Base-by-base conservation (phyloP, 768 basidiomycete genomes). In the Ramaria sp. region DNA sequence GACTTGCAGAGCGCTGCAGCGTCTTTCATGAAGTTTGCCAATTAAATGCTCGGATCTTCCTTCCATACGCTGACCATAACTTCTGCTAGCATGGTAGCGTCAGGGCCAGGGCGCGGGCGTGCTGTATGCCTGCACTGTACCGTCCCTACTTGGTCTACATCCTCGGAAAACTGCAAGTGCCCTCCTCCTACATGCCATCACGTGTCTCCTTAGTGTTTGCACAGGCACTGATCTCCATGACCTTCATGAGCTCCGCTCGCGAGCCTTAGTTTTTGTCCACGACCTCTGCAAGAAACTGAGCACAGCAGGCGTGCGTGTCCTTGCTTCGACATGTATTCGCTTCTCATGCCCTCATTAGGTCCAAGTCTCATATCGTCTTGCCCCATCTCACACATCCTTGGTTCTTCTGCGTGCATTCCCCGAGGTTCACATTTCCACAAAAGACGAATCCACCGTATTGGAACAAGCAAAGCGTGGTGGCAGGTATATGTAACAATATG, bases 161-260 rank as follows among this genome's bases (percentile, higher is more conserved):
- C 77, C 36, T 75, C 76, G 5, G 75, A 79, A 59, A 75, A 71
- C 45, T 83, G 84, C 82, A 64, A 59, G 80, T 66, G 38, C 34
- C 20, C 16, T 25, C 5, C 5, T 47, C 41, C 13, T 13, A n/a
- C 22, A 24, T 50, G 38, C 32, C 41, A 38, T 9, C 15, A n/a
- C 20, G 22, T 48, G 4, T 22, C 32, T 52, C 15, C 27, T 25
- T 15, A 34, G 8, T 13, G 32, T 9, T 34, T 9, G 32, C 32
- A 52, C 54, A 85, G 83, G 73, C 61, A 65, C 77, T 58, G 83
- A 85, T 65, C 71, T 86, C 30, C 77, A 85, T 61, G 85, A 87
- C 67, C 71, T 86, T 56, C 71, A 85, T 52, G 78, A 82, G 60
- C 65, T 85, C 38, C 78, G 79, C 44, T 74, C 81, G 45, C 76